phyloP scores from a whole-genome alignment of 1,284 basidiomycete genomes.

The Violaceomyces palustris region DNA sequence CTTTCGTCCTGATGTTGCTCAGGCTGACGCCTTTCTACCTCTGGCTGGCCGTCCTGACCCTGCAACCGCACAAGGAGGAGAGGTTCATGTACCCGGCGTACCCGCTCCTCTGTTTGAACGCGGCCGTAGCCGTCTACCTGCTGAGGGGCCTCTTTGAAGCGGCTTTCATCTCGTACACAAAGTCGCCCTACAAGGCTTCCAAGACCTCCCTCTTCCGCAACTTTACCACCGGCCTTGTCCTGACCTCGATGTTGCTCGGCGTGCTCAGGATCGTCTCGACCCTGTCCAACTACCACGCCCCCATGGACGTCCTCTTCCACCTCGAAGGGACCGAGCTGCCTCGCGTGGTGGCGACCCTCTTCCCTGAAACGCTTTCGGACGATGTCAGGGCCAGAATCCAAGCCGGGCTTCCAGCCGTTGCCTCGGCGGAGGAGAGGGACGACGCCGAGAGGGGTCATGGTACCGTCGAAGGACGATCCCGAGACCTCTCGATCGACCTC shows the following conservation, averaged over 20 bases:
- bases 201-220: conserved; percentile 63
- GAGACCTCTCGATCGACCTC: conserved; percentile 13
- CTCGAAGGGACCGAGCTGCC: conserved; percentile 78
- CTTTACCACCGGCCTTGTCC: conserved; percentile 68
- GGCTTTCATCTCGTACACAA: conserved; percentile 25
- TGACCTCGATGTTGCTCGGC: conserved; percentile 66
- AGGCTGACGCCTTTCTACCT: conserved; percentile 80
- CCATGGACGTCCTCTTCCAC: conserved; percentile 67
- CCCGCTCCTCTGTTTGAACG: conserved; percentile 87
- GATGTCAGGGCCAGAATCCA: conserved; percentile 14
- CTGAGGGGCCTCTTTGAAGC: conserved; percentile 28
- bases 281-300: conserved; percentile 84
- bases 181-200: conserved; percentile 31
- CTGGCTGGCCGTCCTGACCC: conserved; percentile 73
- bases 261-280: conserved; percentile 73
- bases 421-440: conserved; percentile 17
- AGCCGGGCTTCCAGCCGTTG: conserved; percentile 16
- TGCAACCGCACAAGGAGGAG: conserved; percentile 93
- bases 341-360: conserved; percentile 56
- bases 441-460: conserved; percentile 19
- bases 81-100: conserved; percentile 96
- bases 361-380: conserved; percentile 15
- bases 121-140: conserved; percentile 71
- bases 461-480: conserved; percentile 11
- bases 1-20: conserved; percentile 61